Evolutionary conservation across 208 protist species (phyloP).

Genomic region (Ichthyophonus hoferi): DNA sequence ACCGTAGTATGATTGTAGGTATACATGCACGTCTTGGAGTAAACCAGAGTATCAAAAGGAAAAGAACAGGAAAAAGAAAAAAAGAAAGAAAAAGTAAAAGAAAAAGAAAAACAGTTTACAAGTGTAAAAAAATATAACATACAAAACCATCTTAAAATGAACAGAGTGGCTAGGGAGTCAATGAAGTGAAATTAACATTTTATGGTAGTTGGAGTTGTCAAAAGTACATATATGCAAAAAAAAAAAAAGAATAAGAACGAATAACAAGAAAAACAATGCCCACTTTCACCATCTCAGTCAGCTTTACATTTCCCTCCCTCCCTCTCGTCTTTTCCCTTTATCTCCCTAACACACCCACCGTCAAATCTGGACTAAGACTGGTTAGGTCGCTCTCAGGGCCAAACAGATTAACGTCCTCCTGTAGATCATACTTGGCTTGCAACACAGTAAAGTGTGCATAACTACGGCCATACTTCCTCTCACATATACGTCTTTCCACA

Average conservation of each 20-base stretch:
- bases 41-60: too few species aligned
- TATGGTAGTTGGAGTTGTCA: too few species aligned
- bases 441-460: slow-evolving; percentile 63
- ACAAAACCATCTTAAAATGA: too few species aligned
- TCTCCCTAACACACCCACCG: neutral
- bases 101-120: too few species aligned
- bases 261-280: too few species aligned
- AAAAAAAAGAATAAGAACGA: too few species aligned
- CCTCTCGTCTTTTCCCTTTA: neutral
- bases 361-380: slow-evolving; percentile 40
- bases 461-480: slow-evolving; percentile 39
- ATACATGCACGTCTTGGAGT: neutral
- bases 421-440: slow-evolving; percentile 57
- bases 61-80: too few species aligned
- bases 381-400: slow-evolving; percentile 54
- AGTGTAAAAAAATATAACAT: too few species aligned
- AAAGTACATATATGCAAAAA: too few species aligned
- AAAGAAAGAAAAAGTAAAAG: too few species aligned
- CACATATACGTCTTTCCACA: slow-evolving; percentile 66
- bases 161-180: too few species aligned
- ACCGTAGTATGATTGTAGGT: neutral
- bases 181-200: too few species aligned
- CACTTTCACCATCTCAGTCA: neutral
- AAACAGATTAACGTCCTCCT: slow-evolving; percentile 56
- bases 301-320: neutral